Evolutionary conservation across 805 yeast genomes (phyloP), one percentile per base, ranked within the genome.

Genomic region (Wickerhamomyces hampshirensis): DNA sequence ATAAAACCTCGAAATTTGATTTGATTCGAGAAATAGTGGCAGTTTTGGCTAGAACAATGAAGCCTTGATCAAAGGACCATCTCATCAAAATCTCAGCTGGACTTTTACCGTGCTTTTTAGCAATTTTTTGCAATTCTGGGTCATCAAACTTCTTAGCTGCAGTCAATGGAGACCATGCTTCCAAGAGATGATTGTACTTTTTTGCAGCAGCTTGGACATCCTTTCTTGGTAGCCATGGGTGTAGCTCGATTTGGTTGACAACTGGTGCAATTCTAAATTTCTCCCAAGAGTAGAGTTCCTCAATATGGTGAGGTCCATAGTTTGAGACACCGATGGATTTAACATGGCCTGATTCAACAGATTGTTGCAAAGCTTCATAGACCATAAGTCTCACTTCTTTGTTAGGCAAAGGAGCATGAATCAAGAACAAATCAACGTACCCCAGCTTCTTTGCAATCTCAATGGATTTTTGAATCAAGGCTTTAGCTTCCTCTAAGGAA

Each of bases 281-380:
- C 4, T 69, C 70, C 83, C 85, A 77, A 2, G 58, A 48, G 33
- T 80, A 63, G 26, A 84, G 58, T 54, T 82, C 82, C 40, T 78
- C 72, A n/a, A 84, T 55, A 54, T 78, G 86, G 6, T 58, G 62
- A n/a, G 60, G 54, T 36, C 87, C 87, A 50, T 69, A 84, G 62
- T 84, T 83, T 14, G 93, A 84, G 13, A 85, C 88, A 30, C 94
- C 95, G 40, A 85, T 75, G 14, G 84, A 69, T 50, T 68, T 72
- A 38, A 81, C 77, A 34, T 66, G 58, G 7, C 86, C 82, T 7
- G 63, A 63, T 19, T 68, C 75, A 23, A 76, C 79, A 18, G 77
- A 78, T 48, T 84, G 91, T 58, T 84, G 89, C 69, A 84, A 69
- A 1, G 88, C 89, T 49, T 62, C 67, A 75, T 80, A 84, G 4